phyloP scores from a whole-genome alignment of 1,284 basidiomycete genomes.

The Microbotryum intermedium region DNA sequence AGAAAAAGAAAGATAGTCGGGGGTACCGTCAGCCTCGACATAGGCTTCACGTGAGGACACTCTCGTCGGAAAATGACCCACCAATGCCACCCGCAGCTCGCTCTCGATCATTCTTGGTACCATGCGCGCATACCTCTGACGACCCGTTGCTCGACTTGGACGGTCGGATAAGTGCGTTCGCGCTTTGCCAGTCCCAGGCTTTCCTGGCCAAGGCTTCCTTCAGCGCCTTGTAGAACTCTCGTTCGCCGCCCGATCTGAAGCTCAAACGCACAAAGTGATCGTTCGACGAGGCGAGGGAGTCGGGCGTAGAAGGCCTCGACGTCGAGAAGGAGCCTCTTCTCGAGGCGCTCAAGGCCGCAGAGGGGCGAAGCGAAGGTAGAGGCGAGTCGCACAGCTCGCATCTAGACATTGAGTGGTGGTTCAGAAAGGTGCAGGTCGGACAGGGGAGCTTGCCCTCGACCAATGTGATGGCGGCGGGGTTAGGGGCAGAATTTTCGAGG shows the following conservation, averaged over 20 bases:
- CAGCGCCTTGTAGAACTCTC: constrained; percentile 68
- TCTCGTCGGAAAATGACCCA: constrained; percentile 39
- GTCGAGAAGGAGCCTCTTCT: background rate
- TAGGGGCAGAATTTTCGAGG: background rate
- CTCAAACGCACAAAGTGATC: constrained; percentile 49
- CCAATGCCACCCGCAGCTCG: constrained; percentile 41
- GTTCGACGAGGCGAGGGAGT: constrained; percentile 41
- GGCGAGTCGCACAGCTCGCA: constrained; percentile 86
- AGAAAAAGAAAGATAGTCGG: constrained; percentile 59
- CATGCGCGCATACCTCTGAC: background rate
- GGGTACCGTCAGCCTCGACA: constrained; percentile 53
- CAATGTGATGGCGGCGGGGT: background rate
- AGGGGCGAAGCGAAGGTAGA: constrained; percentile 43
- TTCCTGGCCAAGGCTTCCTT: constrained; percentile 67
- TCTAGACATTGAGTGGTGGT: constrained; percentile 60
- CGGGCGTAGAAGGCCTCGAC: constrained; percentile 51
- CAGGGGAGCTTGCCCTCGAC: constrained; percentile 50
- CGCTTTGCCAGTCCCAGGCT: constrained; percentile 54
- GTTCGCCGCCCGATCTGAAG: constrained; percentile 85
- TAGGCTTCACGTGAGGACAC: constrained; percentile 67
- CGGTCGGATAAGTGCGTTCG: background rate
- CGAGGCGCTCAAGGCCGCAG: constrained; percentile 28
- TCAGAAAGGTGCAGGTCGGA: constrained; percentile 83
- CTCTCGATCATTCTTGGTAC: background rate
- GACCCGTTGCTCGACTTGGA: background rate